These are phyloP conservation scores for Aspergillus eucalypticola DNA, from an alignment of 2,329 filamentous ascomycete genomes.

Conservation along the genomic window DNA sequence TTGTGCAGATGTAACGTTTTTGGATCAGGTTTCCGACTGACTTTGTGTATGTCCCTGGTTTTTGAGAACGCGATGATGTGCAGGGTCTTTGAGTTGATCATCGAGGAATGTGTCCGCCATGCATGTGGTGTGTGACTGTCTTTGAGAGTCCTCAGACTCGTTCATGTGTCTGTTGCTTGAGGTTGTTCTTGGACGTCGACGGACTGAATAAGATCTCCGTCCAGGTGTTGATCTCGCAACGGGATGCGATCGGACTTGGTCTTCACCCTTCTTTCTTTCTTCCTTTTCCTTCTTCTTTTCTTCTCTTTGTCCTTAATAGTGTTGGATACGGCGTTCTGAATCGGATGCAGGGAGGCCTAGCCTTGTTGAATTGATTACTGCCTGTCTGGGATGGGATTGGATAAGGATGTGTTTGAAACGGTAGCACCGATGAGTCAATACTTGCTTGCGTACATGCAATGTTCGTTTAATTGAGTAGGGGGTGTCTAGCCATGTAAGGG, in stretches of 20 bases:
- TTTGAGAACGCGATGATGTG: background rate
- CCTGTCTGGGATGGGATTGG: background rate
- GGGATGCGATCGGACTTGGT: background rate
- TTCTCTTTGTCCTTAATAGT: background rate
- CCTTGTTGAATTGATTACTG: background rate
- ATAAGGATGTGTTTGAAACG: background rate
- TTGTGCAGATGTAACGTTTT: background rate
- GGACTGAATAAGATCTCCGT: background rate
- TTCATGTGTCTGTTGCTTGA: constrained; percentile 6
- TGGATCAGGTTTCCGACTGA: constrained; percentile 20
- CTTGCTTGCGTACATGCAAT: background rate
- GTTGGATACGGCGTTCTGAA: constrained; percentile 1
- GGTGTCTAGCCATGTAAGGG: background rate
- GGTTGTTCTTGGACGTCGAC: constrained; percentile 7
- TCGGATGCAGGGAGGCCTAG: background rate
- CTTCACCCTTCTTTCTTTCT: background rate
- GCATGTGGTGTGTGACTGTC: background rate
- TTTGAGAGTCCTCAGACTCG: background rate
- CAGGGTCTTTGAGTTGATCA: background rate
- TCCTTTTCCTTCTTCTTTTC: background rate
- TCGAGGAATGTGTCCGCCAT: background rate
- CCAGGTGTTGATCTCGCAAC: constrained; percentile 7
- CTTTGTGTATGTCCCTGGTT: constrained; percentile 22
- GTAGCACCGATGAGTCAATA: background rate
- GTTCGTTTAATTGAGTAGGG: background rate